Percentiles rank a stretch among this genome's conserved stretches.
Conservation (phyloP, 75 land plant species). For the Larix kaempferi region DNA sequence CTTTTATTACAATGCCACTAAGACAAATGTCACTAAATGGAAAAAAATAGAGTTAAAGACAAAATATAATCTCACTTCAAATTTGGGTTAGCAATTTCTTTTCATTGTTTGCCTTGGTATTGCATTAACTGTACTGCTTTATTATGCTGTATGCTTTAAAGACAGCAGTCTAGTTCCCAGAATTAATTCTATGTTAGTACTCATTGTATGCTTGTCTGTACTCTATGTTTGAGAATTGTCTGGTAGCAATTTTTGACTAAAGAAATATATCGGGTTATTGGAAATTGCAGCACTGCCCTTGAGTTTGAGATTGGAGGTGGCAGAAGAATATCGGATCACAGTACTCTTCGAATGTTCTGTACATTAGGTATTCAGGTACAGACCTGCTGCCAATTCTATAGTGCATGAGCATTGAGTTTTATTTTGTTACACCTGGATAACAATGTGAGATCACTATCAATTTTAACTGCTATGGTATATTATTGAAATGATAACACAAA, state of each 20-base stretch:
- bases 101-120: too few relatives aligned
- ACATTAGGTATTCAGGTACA: conserved; percentile 76
- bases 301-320: conserved; percentile 96
- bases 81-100: too few relatives aligned
- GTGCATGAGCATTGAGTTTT: not conserved
- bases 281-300: conserved; percentile 60
- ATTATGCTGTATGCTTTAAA: too few relatives aligned
- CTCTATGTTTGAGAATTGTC: not conserved
- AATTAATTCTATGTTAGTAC: not conserved
- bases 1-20: too few relatives aligned
- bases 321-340: conserved; percentile 76
- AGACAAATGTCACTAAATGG: too few relatives aligned
- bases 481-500: not conserved
- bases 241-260: conserved; percentile 7
- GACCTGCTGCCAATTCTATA: not conserved
- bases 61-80: too few relatives aligned
- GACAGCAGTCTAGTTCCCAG: not conserved
- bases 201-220: conserved; percentile 2
- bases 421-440: not conserved
- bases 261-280: not conserved
- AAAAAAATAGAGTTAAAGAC: too few relatives aligned
- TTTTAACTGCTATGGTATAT: not conserved
- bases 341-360: conserved; percentile 76
- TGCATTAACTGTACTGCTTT: too few relatives aligned
- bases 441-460: not conserved